A percentile compares a stretch with the other conserved stretches of the same genome.
phyloP scores from a whole-genome alignment of 192 early-diverging fungal species.

The Linnemannia exigua region DNA sequence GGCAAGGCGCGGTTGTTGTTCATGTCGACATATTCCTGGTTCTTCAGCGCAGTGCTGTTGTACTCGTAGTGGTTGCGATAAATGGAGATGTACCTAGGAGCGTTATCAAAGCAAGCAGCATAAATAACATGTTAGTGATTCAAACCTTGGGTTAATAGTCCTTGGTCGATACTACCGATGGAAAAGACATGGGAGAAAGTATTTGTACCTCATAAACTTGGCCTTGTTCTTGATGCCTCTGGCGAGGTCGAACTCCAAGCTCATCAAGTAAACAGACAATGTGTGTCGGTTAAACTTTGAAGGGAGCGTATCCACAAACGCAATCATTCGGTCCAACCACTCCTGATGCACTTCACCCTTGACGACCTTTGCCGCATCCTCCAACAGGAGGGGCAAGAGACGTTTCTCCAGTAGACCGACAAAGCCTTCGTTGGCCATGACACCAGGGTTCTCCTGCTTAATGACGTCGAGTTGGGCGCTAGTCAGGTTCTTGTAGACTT shows the following conservation, averaged over 20 bases:
- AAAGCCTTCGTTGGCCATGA: constrained; percentile 43
- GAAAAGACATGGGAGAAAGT: neutral
- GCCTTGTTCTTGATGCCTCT: constrained; percentile 15
- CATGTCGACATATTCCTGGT: constrained; percentile 2
- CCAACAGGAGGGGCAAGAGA: constrained; percentile 6
- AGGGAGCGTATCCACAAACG: constrained; percentile 32
- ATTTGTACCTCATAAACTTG: constrained; percentile 38
- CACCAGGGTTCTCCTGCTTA: neutral
- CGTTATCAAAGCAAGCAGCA: neutral
- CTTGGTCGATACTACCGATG: no score
- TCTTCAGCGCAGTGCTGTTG: neutral
- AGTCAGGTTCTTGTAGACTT: constrained; percentile 12
- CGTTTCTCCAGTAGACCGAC: constrained; percentile 34
- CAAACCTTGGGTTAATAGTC: no score
- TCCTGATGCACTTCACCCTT: constrained; percentile 4
- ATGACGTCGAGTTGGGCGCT: constrained; percentile 27
- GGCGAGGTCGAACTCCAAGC: constrained; percentile 35
- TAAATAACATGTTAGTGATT: neutral
- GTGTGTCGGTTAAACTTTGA: constrained; percentile 49
- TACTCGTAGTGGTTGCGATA: constrained; percentile 16
- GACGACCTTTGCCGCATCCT: neutral
- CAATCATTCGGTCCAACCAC: constrained; percentile 34
- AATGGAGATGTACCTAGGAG: constrained; percentile 23
- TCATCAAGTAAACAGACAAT: constrained; percentile 45
- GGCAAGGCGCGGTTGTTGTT: neutral